Evolutionary conservation across 805 yeast genomes (phyloP).

Genomic region (Sugiyamaella marilandica): DNA sequence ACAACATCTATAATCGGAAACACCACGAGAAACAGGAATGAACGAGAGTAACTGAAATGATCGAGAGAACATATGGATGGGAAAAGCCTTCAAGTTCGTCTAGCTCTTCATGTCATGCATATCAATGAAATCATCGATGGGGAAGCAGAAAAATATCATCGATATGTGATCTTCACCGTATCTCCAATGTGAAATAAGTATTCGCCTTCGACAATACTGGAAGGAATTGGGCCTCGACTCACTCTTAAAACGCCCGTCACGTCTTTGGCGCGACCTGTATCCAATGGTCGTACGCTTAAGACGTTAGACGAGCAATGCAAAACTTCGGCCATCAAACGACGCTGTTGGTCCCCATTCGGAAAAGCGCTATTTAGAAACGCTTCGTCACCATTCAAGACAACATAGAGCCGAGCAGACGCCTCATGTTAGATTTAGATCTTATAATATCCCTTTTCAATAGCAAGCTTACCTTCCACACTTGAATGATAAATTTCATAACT

Average conservation of each 20-base stretch:
- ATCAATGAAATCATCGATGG: too few species aligned
- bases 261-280: conserved; percentile 79
- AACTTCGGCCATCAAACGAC: conserved; percentile 45
- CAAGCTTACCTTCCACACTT: conserved; percentile 30
- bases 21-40: conserved; percentile 6
- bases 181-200: conserved; percentile 56
- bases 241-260: conserved; percentile 68
- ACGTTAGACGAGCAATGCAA: conserved; percentile 49
- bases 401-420: conserved; percentile 28
- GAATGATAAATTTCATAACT: conserved; percentile 34
- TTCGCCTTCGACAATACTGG: conserved; percentile 51
- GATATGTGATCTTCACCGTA: conserved; percentile 34
- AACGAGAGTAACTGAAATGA: too few species aligned
- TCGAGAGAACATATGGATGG: too few species aligned
- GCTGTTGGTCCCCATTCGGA: conserved; percentile 36
- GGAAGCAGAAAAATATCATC: too few species aligned
- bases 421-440: conserved; percentile 7
- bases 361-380: conserved; percentile 35
- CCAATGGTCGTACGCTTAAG: conserved; percentile 58
- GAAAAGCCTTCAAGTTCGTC: too few species aligned
- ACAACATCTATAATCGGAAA: conserved; percentile 53
- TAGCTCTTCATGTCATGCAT: too few species aligned
- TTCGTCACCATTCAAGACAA: conserved; percentile 39
- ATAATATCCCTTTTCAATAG: conserved; percentile 6
- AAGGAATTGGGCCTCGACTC: conserved; percentile 45